phyloP scores from a whole-genome alignment of 2,329 filamentous ascomycete genomes.

The Aspergillus sp. region DNA sequence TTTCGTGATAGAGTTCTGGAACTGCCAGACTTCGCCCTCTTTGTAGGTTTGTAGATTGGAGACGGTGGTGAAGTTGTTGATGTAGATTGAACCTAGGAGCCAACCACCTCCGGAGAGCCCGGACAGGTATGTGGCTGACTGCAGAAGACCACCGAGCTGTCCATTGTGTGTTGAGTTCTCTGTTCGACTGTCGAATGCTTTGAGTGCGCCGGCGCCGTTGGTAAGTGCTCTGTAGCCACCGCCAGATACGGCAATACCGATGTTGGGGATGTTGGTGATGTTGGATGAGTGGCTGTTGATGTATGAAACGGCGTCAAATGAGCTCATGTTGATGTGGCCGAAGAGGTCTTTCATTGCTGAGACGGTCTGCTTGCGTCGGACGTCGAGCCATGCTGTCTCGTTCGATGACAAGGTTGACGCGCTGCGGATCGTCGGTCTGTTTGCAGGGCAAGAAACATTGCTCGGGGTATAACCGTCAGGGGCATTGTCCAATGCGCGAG shows the following conservation, averaged over 20 bases:
- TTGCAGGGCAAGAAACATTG: slow-evolving; percentile 67
- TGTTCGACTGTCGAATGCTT: slow-evolving; percentile 77
- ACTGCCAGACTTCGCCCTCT: slow-evolving; percentile 58
- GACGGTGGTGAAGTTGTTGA: slow-evolving; percentile 76
- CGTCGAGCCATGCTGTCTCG: slow-evolving; percentile 73
- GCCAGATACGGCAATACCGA: slow-evolving; percentile 79
- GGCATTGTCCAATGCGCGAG: slow-evolving; percentile 55
- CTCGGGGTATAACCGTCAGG: slow-evolving; percentile 73
- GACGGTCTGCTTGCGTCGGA: slow-evolving; percentile 71
- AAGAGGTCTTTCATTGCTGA: slow-evolving; percentile 74
- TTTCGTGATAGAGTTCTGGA: slow-evolving; percentile 62
- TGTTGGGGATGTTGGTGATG: slow-evolving; percentile 62
- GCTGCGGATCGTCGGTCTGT: slow-evolving; percentile 66
- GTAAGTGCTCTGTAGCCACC: slow-evolving; percentile 84
- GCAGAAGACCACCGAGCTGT: slow-evolving; percentile 77
- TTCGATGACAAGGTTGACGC: slow-evolving; percentile 66
- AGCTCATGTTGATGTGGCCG: slow-evolving; percentile 68
- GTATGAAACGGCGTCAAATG: slow-evolving; percentile 72
- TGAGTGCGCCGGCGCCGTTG: slow-evolving; percentile 79
- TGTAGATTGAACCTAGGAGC: slow-evolving; percentile 77
- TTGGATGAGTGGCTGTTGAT: slow-evolving; percentile 62
- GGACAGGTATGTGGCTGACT: slow-evolving; percentile 77
- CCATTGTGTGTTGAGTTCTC: slow-evolving; percentile 61
- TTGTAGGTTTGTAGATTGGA: slow-evolving; percentile 36
- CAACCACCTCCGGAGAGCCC: slow-evolving; percentile 83